A percentile compares a stretch with the other conserved stretches of the same genome.
Conservation (phyloP, 345 rosid species). For the Microcos paniculata region DNA sequence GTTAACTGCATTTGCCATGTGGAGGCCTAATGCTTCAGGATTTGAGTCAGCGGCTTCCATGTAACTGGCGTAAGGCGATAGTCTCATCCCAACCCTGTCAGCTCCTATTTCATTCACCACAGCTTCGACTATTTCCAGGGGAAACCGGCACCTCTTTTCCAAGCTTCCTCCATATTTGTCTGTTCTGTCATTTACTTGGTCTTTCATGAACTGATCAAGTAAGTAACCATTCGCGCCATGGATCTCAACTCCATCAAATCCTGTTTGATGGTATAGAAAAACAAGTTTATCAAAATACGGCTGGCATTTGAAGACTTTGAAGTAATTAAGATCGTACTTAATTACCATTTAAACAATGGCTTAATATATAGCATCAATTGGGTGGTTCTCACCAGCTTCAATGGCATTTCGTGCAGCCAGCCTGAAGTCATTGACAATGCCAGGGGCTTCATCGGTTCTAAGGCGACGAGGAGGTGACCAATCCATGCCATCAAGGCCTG, state of each 20-base stretch:
- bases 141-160: neutral
- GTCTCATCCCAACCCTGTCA: conserved; percentile 19
- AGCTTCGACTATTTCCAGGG: neutral
- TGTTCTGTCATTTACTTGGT: conserved; percentile 13
- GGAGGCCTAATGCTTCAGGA: conserved; percentile 5
- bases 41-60: neutral
- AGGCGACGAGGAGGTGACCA: conserved; percentile 52
- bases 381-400: conserved; percentile 1
- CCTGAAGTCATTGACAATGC: conserved; percentile 43
- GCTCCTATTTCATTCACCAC: conserved; percentile 8
- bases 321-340: no score
- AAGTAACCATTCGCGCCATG: conserved; percentile 16
- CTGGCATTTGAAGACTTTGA: no score
- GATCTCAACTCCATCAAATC: conserved; percentile 20
- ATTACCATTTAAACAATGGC: no score
- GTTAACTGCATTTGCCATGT: neutral
- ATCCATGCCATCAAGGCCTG: conserved; percentile 14
- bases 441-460: conserved; percentile 36
- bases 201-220: conserved; percentile 15
- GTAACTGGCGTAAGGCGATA: conserved; percentile 1
- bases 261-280: neutral
- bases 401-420: conserved; percentile 53
- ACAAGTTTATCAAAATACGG: neutral
- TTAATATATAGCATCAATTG: neutral
- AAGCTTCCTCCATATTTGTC: conserved; percentile 11